Percentiles rank a stretch among this genome's conserved stretches.
phyloP scores from a whole-genome alignment of 2,329 filamentous ascomycete genomes.

The Neoscytalidium dimidiatum region DNA sequence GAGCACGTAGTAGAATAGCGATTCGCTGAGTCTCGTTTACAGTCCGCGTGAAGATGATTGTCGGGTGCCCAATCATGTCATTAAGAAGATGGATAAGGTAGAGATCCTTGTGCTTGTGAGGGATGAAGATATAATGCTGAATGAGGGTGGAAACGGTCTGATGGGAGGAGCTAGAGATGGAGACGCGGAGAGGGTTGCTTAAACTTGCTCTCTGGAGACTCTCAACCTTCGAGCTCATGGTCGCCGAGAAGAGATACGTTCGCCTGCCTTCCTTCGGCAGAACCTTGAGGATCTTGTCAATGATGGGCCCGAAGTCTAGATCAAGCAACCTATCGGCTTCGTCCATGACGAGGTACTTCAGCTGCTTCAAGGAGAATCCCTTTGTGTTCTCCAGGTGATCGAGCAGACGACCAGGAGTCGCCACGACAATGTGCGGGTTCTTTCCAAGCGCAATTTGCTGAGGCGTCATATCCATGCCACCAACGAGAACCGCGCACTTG shows the following conservation, averaged over 20 bases:
- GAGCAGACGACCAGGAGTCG: conserved; percentile 83
- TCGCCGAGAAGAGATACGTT: conserved; percentile 92
- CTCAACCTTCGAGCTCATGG: conserved; percentile 92
- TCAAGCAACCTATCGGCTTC: conserved; percentile 91
- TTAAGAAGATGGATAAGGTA: conserved; percentile 86
- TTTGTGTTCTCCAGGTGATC: conserved; percentile 97
- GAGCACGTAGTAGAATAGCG: conserved; percentile 75
- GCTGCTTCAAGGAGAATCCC: conserved; percentile 78
- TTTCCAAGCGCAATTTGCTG: conserved; percentile 92
- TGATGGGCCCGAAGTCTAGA: conserved; percentile 87
- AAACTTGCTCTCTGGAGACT: conserved; percentile 87
- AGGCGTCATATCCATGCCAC: conserved; percentile 93
- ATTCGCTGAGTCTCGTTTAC: conserved; percentile 88
- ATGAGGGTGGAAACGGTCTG: conserved; percentile 88
- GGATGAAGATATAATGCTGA: conserved; percentile 84
- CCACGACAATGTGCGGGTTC: conserved; percentile 91
- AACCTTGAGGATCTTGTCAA: conserved; percentile 92
- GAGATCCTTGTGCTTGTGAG: conserved; percentile 83
- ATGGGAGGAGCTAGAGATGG: conserved; percentile 79
- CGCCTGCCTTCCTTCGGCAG: conserved; percentile 63
- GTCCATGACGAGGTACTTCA: conserved; percentile 93
- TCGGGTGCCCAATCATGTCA: conserved; percentile 81
- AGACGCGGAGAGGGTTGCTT: conserved; percentile 79
- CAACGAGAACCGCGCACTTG: conserved; percentile 81
- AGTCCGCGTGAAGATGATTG: conserved; percentile 89